These are phyloP conservation scores for Coemansia sp. DNA, from an alignment of 192 early-diverging fungal genomes.

Conservation along the genomic window DNA sequence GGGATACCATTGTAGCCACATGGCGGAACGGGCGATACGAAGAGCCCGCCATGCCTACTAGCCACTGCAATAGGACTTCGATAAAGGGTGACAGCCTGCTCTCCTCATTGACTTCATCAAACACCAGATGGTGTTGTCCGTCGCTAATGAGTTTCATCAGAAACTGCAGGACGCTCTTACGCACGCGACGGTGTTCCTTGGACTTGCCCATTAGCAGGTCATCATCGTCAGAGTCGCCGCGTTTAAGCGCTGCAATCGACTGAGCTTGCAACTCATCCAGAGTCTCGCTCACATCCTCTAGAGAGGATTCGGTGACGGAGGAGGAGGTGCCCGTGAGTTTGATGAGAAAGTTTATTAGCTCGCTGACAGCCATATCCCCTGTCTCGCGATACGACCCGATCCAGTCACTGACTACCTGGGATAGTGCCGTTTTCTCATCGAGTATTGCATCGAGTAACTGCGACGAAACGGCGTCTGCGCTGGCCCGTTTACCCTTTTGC, in stretches of 20 bases:
- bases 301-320: constrained; percentile 47
- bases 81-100: constrained; percentile 53
- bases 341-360: constrained; percentile 71
- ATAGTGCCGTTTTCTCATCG: constrained; percentile 58
- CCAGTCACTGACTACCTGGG: constrained; percentile 71
- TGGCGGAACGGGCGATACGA: constrained; percentile 89
- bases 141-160: constrained; percentile 59
- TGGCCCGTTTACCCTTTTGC: background rate
- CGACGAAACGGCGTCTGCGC: background rate
- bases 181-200: constrained; percentile 65
- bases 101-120: constrained; percentile 53
- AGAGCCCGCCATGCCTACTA: constrained; percentile 70
- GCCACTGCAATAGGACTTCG: constrained; percentile 66
- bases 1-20: constrained; percentile 72
- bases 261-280: constrained; percentile 61
- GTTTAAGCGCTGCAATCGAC: constrained; percentile 33
- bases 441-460: constrained; percentile 52
- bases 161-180: constrained; percentile 70
- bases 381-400: constrained; percentile 62
- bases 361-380: constrained; percentile 59
- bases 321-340: constrained; percentile 61
- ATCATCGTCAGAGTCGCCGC: constrained; percentile 47
- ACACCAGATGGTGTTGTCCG: constrained; percentile 63
- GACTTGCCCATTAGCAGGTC: constrained; percentile 79
- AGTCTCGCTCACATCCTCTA: constrained; percentile 50